Evolutionary conservation across 176 grass and related monocot genomes (phyloP).

Genomic region (Luzula sylvatica): DNA sequence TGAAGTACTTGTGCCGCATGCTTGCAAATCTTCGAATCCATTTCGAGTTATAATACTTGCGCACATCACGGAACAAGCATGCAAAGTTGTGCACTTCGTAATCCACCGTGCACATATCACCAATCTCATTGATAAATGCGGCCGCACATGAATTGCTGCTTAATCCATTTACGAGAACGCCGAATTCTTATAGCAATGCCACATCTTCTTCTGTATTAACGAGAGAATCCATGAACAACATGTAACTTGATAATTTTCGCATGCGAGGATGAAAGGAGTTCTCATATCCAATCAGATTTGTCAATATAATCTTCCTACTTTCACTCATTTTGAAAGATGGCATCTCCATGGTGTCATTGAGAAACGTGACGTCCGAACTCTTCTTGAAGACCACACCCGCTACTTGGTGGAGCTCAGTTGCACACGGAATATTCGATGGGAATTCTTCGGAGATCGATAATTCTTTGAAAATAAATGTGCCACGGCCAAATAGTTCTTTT

Average conservation of each 20-base stretch:
- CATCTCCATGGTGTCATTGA: no score
- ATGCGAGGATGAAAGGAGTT: background rate
- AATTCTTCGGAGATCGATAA: no score
- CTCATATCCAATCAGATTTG: no score
- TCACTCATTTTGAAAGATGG: no score
- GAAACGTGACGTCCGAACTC: no score
- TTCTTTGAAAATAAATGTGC: no score
- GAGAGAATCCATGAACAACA: background rate
- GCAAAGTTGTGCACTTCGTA: background rate
- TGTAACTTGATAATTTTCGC: background rate
- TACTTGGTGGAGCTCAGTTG: background rate
- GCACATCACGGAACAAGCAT: background rate
- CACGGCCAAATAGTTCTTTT: background rate
- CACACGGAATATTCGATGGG: background rate
- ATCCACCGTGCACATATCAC: background rate
- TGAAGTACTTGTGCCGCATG: background rate
- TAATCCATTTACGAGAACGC: background rate
- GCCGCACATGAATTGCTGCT: background rate
- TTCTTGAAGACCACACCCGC: background rate
- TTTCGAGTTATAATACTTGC: background rate
- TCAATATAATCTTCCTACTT: no score
- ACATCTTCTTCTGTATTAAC: background rate
- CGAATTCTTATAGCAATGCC: background rate
- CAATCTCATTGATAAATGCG: background rate
- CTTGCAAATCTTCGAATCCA: background rate